Base-by-base conservation (phyloP, 306 rosid genomes). In the Castanea crenata region DNA sequence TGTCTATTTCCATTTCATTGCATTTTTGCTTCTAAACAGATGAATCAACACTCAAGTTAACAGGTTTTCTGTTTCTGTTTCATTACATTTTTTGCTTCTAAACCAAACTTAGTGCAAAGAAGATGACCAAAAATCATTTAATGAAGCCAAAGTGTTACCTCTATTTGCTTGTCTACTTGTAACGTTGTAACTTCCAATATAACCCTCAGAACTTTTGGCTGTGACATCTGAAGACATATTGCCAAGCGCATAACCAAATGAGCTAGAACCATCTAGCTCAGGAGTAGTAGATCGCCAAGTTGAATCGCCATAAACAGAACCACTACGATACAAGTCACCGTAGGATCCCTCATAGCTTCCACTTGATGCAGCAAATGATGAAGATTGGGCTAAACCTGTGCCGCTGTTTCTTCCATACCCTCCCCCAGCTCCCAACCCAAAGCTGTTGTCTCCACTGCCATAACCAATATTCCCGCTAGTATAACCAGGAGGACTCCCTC, bases 261-360 rank as follows among this genome's bases (percentile, higher is more conserved):
- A 75, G 72, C 88, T 82, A 51, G 97, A 90, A 78, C 89, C 90
- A 81, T 90, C 97, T 14, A 88, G 87, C 78, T 90, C 98, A 56
- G 97, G 91, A 84, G 91, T 74, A 70, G 91, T 77, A 71, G 98
- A 83, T 64, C 81, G 85, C 98, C 97, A 94, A 63, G 96, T 82
- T 51, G 96, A 69, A 76, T 90, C 92, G 49, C 86, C 83, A 74
- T 89, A 91, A 79, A 88, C 91, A 7, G 90, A 86, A 78, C 89
- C 85, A 54, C 76, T 85, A 57, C 85, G 92, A 83, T 91, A 91
- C 4, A 93, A 80, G 59, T 90, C 96, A 35, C 93, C 91, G 34
- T 89, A 91, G 9, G 94, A 86, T 74, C 93, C 94, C 68, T 93
- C 98, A 81, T 84, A 93, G 82, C 96, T 93, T 80, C 85, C 90